Evolutionary conservation across 257 asterid species (phyloP).

Genomic region (Jaltomata sinuosa): DNA sequence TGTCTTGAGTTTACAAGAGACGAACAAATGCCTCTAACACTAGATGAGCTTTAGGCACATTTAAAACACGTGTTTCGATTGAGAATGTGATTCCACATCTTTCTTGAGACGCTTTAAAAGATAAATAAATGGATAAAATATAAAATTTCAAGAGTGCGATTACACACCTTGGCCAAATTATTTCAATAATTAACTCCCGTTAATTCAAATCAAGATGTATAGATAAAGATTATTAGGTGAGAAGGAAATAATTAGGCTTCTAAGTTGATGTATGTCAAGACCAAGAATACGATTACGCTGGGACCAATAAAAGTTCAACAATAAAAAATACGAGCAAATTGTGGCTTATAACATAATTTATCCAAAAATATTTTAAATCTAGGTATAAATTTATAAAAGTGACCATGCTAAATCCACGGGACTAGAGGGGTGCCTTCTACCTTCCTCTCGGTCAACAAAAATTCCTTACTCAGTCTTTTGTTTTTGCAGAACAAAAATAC

Average conservation of each 20-base stretch:
- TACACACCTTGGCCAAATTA: background rate
- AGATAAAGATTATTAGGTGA: background rate
- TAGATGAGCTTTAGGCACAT: background rate
- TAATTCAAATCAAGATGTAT: background rate
- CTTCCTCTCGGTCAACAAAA: background rate
- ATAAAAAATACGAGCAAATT: background rate
- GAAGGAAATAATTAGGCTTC: background rate
- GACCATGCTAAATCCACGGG: background rate
- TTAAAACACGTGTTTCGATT: background rate
- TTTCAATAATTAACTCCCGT: background rate
- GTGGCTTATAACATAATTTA: background rate
- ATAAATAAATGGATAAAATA: too few species aligned
- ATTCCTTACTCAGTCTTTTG: background rate
- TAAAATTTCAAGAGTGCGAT: too few species aligned
- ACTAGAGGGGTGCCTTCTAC: background rate
- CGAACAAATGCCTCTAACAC: background rate
- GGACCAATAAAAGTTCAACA: background rate
- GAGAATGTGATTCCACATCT: background rate
- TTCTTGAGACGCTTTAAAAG: background rate
- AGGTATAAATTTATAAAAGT: background rate
- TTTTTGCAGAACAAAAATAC: background rate
- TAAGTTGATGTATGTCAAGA: background rate
- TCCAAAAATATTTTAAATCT: background rate
- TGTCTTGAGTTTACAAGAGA: background rate
- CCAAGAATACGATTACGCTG: background rate